Evolutionary conservation across 2,329 filamentous ascomycete species (phyloP), one percentile per base, ranked within the genome.

Genomic region (Phoma sp.): DNA sequence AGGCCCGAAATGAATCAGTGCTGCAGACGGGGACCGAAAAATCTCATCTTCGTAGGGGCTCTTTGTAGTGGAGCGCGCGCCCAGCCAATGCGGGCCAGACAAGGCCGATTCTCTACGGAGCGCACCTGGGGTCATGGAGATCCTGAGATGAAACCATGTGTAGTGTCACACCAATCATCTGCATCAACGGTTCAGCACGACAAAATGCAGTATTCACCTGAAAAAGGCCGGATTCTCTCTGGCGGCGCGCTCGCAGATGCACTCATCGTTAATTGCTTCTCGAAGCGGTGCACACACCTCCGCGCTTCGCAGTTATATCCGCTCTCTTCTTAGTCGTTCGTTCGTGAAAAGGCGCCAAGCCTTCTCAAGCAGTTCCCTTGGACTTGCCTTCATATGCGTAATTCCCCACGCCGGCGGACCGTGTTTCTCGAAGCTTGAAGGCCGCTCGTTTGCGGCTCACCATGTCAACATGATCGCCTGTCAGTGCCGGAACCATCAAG

Each of bases 21-120:
- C 15, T 38, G 43, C 37, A 34, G 46, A 34, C 30, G 23, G 17
- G 40, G 33, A 20, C 40, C 40, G 34, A 52, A 52, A 47, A 52
- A 30, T 46, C 42, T 52, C 21, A 42, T 29, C 36, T 40, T 23
- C 21, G 36, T 36, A 34, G 49, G 33, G 29, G 42, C 34, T 42
- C 28, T 20, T 20, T 17, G 47, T 12, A 29, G 42, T 52, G 42
- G 42, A 46, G 48, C 11, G 6, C 32, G 12, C 7, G 15, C 21
- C 30, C 32, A 43, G 47, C 47, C 47, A 52, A 42, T 43, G 17
- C 30, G 20, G 5, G 25, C 34, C 49, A 28, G 17, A 33, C n/a
- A 28, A 45, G 33, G 12, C 30, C 38, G 37, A 21, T 14, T 28
- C 25, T 26, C 37, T 34, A 36, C 28, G 34, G 34, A 38, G 39